Base-by-base conservation (phyloP, 495 filamentous ascomycete genomes). In the Penicillium argentinense region DNA sequence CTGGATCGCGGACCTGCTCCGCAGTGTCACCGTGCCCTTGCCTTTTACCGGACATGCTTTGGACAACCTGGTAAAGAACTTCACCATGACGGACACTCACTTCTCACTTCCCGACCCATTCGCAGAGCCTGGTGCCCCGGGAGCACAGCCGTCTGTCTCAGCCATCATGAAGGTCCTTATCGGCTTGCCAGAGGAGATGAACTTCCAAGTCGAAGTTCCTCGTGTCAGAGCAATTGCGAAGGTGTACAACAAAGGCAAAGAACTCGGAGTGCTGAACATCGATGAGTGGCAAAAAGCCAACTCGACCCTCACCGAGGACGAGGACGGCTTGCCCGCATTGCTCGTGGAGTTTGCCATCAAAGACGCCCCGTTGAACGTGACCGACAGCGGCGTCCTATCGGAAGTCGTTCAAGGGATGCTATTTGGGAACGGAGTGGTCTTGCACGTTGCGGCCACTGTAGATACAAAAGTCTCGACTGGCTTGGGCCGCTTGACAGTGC, bases 201-300 rank as follows among this genome's bases (percentile, higher is more conserved):
- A 91, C 52, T 84, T 98, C 55, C 72, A 77, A 11, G 64, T 98
- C 33, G 77, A 88, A 47, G 88, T 97, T 44, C 81, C 78, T 17
- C 74, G 70, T 34, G 80, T 97, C 26, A 79, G 82, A 22, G 89
- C 92, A 5, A 77, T 75, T 30, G 85, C 91, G 5, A 82, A 91
- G 54, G 83, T 97, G 2, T 89, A 73, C 45, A 96, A 95, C 59
- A 70, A 84, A 36, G 75, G 74, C 12, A 69, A 82, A 33, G 85
- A 87, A 57, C 79, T 98, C 40, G 93, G 93, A 11, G 68, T 80
- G 21, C 74, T 98, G 12, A 77, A 90, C 54, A 58, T 97, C 27
- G 60, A 75, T 13, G 73, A 91, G 54, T 98, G 91, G 92, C 89
- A 95, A 59, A 67, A 78, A 19, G 86, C 93, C 17, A 87, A 86